phyloP scores from a whole-genome alignment of 2,329 filamentous ascomycete species.

The Thermomyces lanuginosus region DNA sequence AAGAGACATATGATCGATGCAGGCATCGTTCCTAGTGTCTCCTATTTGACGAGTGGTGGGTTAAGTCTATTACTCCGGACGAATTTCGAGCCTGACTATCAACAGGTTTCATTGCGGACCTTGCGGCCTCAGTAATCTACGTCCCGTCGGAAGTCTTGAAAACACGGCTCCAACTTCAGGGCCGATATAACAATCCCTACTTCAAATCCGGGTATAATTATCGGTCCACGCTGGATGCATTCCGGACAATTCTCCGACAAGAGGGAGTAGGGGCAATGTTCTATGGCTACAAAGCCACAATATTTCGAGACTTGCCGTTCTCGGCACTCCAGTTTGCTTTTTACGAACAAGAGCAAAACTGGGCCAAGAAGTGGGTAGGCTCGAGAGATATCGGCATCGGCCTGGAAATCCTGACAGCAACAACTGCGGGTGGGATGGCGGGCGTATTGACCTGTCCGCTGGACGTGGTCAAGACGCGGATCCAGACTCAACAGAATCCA shows the following conservation, averaged over 20 bases:
- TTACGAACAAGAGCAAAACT: slow-evolving; percentile 80
- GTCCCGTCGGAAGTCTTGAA: slow-evolving; percentile 96
- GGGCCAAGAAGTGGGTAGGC: slow-evolving; percentile 63
- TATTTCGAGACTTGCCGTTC: slow-evolving; percentile 87
- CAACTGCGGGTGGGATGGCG: slow-evolving; percentile 76
- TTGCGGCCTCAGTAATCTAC: slow-evolving; percentile 82
- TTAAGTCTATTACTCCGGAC: slow-evolving; percentile 9
- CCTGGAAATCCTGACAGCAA: slow-evolving; percentile 77
- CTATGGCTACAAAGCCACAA: slow-evolving; percentile 90
- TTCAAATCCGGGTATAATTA: slow-evolving; percentile 97
- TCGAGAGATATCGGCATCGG: slow-evolving; percentile 70
- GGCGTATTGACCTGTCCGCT: slow-evolving; percentile 90
- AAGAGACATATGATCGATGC: slow-evolving; percentile 76
- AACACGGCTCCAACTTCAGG: slow-evolving; percentile 89
- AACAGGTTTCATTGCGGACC: slow-evolving; percentile 74
- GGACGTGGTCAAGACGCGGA: slow-evolving; percentile 91
- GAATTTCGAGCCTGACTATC: slow-evolving; percentile 2
- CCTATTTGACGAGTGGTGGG: slow-evolving; percentile 71
- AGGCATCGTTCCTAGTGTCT: slow-evolving; percentile 64
- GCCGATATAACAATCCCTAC: slow-evolving; percentile 83
- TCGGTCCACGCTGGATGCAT: slow-evolving; percentile 65
- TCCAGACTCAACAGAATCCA: slow-evolving; percentile 75
- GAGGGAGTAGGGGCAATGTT: slow-evolving; percentile 81
- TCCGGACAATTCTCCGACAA: slow-evolving; percentile 62
- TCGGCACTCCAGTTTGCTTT: slow-evolving; percentile 96